These are phyloP conservation scores for Royoungia palumana DNA, from an alignment of 768 basidiomycete species.

Conservation along the genomic window DNA sequence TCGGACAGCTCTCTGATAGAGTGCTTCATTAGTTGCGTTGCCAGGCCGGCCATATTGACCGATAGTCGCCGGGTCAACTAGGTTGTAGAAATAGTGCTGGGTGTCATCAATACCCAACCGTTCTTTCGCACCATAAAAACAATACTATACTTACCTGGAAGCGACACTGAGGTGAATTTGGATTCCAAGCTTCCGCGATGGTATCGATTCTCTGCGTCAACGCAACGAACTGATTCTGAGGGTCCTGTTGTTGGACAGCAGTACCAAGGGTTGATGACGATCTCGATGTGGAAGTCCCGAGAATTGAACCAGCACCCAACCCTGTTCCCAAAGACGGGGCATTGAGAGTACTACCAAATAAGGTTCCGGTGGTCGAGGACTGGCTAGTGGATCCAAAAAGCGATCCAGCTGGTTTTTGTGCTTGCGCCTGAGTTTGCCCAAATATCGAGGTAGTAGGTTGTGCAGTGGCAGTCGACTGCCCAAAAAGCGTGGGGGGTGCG, in stretches of 20 bases:
- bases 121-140: not conserved
- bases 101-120: not conserved
- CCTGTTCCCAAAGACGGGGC: conserved; percentile 33
- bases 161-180: conserved; percentile 62
- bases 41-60: conserved; percentile 65
- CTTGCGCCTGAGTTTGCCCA: conserved; percentile 21
- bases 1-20: conserved; percentile 75
- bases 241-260: conserved; percentile 52
- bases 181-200: conserved; percentile 69
- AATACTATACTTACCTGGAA: conserved; percentile 58
- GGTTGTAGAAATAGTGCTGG: conserved; percentile 82
- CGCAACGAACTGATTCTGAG: conserved; percentile 54
- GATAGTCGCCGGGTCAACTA: conserved; percentile 68
- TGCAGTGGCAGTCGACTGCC: conserved; percentile 16
- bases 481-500: conserved; percentile 31
- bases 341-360: conserved; percentile 36
- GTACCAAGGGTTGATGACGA: conserved; percentile 37
- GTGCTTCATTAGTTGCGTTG: conserved; percentile 64
- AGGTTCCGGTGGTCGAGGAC: conserved; percentile 25
- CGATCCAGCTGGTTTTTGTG: conserved; percentile 21
- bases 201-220: conserved; percentile 59
- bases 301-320: conserved; percentile 18
- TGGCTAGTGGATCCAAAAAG: conserved; percentile 32
- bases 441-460: conserved; percentile 21
- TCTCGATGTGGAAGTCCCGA: conserved; percentile 30